Evolutionary conservation across 1,284 basidiomycete genomes (phyloP).

Genomic region (Ganoderma leucocontextum): DNA sequence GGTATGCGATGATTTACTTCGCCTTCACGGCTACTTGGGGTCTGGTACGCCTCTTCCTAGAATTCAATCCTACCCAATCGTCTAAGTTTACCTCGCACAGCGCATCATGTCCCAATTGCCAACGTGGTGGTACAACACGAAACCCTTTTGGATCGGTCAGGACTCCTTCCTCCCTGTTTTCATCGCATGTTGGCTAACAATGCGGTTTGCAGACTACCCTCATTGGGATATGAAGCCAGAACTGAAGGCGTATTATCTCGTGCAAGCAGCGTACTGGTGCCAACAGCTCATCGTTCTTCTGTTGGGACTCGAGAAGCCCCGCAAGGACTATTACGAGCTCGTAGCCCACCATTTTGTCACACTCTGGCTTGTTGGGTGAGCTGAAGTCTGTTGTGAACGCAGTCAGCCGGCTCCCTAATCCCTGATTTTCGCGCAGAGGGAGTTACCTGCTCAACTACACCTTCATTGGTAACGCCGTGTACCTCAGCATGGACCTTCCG

Average conservation of each 20-base stretch:
- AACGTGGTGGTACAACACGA: constrained; percentile 90
- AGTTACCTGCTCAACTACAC: constrained; percentile 88
- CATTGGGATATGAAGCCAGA: constrained; percentile 88
- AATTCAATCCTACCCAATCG: not conserved
- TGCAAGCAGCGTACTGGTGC: constrained; percentile 92
- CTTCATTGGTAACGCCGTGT: constrained; percentile 91
- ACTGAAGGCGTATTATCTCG: constrained; percentile 93
- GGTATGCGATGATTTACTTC: constrained; percentile 90
- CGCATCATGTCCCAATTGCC: constrained; percentile 88
- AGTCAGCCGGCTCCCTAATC: constrained; percentile 4
- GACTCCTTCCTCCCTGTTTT: constrained; percentile 7
- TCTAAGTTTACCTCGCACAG: constrained; percentile 47
- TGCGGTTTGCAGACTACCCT: constrained; percentile 71
- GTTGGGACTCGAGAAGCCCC: constrained; percentile 89
- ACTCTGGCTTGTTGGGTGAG: constrained; percentile 89
- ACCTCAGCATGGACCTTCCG: constrained; percentile 96
- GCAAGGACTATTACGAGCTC: constrained; percentile 91
- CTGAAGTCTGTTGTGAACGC: constrained; percentile 29
- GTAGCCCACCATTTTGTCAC: constrained; percentile 93
- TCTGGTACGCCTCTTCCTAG: constrained; percentile 59
- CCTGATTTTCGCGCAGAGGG: constrained; percentile 63
- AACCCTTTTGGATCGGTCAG: constrained; percentile 83
- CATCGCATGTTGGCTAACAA: not conserved
- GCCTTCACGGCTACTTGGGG: constrained; percentile 77
- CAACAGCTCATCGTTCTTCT: constrained; percentile 93